Evolutionary conservation across 345 rosid genomes (phyloP).

Genomic region (Gossypium turneri): DNA sequence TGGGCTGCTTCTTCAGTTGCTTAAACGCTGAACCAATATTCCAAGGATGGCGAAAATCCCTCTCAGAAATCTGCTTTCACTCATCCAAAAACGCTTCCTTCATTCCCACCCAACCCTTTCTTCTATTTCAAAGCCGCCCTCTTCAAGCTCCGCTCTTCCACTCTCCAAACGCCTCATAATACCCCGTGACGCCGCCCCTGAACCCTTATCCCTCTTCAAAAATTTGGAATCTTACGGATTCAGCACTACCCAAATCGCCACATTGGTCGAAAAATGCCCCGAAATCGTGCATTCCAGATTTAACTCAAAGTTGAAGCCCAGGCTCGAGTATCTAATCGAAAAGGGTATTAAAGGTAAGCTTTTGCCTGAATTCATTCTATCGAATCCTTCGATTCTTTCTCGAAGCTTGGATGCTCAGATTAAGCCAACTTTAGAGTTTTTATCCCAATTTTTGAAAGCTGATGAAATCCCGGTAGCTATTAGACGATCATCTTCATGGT

Average conservation of each 20-base stretch:
- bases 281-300: background rate
- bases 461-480: background rate
- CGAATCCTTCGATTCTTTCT: background rate
- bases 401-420: background rate
- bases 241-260: background rate
- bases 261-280: background rate
- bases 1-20: background rate
- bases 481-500: background rate
- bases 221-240: background rate
- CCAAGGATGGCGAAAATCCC: background rate
- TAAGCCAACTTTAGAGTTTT: background rate
- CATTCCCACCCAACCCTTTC: background rate
- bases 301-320: background rate
- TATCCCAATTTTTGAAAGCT: background rate
- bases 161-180: background rate
- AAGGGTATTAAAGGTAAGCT: constrained; percentile 9
- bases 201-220: background rate
- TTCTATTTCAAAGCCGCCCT: background rate
- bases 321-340: background rate
- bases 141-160: background rate
- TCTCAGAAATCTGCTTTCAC: background rate
- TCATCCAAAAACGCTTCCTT: constrained; percentile 6
- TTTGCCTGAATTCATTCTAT: background rate
- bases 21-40: background rate
- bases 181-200: background rate